Evolutionary conservation across 129 eudicot genomes (phyloP), one percentile per base, ranked within the genome.

Genomic region (Arctium lappa): DNA sequence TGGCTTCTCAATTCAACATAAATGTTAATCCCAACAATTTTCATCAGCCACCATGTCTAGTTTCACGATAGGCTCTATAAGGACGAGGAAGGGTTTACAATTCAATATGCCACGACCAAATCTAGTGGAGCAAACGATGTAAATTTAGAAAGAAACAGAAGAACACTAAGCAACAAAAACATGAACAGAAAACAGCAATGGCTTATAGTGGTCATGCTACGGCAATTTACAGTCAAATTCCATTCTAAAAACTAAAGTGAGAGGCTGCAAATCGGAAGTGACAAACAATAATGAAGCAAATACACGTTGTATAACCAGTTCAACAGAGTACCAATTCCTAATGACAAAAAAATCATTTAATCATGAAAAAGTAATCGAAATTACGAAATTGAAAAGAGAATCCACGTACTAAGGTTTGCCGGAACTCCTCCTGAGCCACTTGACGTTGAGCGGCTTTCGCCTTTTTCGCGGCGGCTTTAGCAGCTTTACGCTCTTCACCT

Each of bases 401-500:
- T 8, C 30, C 13, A 80, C 89, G 36, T 90, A 90, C 97, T 77
- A 92, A 87, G 83, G 90, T 78, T 74, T 72, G 82, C 31, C 94
- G 50, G 81, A 93, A 88, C 37, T 91, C 89, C 83, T 91, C 88
- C 70, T 91, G 81, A 0, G 86, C 88, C 37, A 88, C 48, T 85
- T 87, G 79, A 1, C 97, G 87, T 76, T 90, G 88, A 31, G 88
- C 89, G 9, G 97, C 97, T 69, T 81, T 75, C 3, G 83, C 91
- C 65, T 86, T 86, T 78, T 91, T 91, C 31, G 85, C 89, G 9
- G 89, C 92, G 34, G 81, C 89, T 69, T 92, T 92, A 1, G 91
- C 88, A 3, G 88, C 91, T 80, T 72, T 89, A n/a, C 93, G 83
- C 84, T 91, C 89, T 76, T 89, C 91, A 72, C 85, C 88, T 7